phyloP scores from a whole-genome alignment of 2,329 filamentous ascomycete species.

The Ceratocystis eucalypticola region DNA sequence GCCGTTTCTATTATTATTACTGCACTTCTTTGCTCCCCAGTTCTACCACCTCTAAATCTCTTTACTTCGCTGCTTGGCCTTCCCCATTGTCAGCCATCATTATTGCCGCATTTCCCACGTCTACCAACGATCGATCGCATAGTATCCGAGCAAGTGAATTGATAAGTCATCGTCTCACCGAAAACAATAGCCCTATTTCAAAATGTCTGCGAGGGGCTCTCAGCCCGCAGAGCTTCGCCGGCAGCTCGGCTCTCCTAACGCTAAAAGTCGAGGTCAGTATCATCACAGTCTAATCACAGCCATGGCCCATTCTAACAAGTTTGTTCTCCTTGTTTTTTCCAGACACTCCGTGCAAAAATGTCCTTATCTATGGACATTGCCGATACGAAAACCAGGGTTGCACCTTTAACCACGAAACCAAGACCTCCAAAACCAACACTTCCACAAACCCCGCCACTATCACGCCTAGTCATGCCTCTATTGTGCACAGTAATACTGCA shows the following conservation, averaged over 20 bases:
- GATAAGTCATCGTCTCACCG: background rate
- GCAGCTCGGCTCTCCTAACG: slow-evolving; percentile 42
- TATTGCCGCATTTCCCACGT: background rate
- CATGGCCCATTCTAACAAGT: too few relatives aligned
- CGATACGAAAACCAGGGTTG: slow-evolving; percentile 85
- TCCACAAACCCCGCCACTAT: slow-evolving; percentile 5
- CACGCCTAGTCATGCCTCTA: slow-evolving; percentile 18
- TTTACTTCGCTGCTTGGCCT: background rate
- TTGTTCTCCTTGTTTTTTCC: background rate
- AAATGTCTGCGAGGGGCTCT: slow-evolving; percentile 16
- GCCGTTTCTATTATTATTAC: slow-evolving; percentile 1
- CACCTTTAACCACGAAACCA: slow-evolving; percentile 73
- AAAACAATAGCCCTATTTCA: background rate
- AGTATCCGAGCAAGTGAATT: background rate
- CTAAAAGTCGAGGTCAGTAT: slow-evolving; percentile 40
- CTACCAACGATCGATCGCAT: background rate
- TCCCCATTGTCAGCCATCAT: background rate
- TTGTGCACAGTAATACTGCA: slow-evolving; percentile 17
- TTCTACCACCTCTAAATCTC: background rate
- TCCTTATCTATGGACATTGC: slow-evolving; percentile 86
- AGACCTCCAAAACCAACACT: slow-evolving; percentile 27
- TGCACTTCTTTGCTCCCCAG: background rate
- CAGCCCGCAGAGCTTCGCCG: slow-evolving; percentile 36
- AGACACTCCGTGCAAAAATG: slow-evolving; percentile 81
- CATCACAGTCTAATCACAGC: too few relatives aligned